These are phyloP conservation scores for Pseudomassariella vexata DNA, from an alignment of 2,329 filamentous ascomycete genomes.

Conservation along the genomic window DNA sequence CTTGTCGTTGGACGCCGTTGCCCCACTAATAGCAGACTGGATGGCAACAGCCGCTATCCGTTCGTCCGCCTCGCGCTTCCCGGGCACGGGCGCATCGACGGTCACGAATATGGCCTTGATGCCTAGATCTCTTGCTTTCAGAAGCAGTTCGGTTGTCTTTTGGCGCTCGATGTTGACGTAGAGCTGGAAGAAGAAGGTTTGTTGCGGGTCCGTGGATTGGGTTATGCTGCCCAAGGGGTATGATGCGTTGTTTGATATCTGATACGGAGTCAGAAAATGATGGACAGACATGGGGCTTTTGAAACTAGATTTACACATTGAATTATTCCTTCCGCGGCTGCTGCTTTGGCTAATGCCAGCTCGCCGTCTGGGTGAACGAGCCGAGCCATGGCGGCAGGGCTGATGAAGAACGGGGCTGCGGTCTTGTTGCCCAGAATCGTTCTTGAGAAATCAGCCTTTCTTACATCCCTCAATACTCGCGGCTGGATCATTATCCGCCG, in stretches of 20 bases:
- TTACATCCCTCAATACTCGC: constrained; percentile 35
- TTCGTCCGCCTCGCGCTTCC: constrained; percentile 60
- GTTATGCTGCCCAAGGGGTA: constrained; percentile 19
- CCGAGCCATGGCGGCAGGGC: constrained; percentile 59
- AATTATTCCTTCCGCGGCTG: constrained; percentile 43
- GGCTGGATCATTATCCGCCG: constrained; percentile 49
- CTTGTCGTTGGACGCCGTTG: constrained; percentile 39
- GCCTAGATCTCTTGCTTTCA: constrained; percentile 34
- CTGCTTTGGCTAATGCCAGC: constrained; percentile 48
- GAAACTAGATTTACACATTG: constrained; percentile 44
- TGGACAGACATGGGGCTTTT: too few relatives aligned
- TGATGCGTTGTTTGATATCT: constrained; percentile 21
- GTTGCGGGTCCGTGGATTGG: constrained; percentile 15
- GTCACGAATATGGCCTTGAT: constrained; percentile 38
- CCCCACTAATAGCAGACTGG: constrained; percentile 31
- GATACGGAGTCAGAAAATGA: too few relatives aligned
- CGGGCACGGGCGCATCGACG: constrained; percentile 64
- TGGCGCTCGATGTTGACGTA: constrained; percentile 53
- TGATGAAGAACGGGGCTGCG: constrained; percentile 55
- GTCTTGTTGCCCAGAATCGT: constrained; percentile 48
- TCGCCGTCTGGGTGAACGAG: constrained; percentile 62
- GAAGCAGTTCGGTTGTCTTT: constrained; percentile 44
- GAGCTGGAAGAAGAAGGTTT: constrained; percentile 49
- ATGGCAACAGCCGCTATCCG: constrained; percentile 40
- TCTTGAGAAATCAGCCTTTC: constrained; percentile 40